Conservation (phyloP, 2,329 filamentous ascomycete genomes). For the Paracorniculantispora psalliotae region DNA sequence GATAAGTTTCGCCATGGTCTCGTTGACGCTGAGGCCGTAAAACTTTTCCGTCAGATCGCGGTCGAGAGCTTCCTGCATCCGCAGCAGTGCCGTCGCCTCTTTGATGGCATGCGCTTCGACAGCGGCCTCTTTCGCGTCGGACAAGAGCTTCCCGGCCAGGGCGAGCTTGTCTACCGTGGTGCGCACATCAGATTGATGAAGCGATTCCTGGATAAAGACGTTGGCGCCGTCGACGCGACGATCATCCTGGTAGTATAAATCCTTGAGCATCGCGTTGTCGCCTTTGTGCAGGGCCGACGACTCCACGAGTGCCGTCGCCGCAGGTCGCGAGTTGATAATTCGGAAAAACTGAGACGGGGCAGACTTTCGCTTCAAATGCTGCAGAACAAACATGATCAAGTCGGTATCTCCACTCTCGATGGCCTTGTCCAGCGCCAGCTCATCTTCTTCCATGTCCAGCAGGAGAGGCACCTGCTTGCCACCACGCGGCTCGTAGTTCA, state of each 20-base stretch:
- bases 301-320: slow-evolving; percentile 86
- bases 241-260: slow-evolving; percentile 96
- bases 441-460: slow-evolving; percentile 91
- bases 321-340: slow-evolving; percentile 76
- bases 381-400: slow-evolving; percentile 80
- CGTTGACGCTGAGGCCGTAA: slow-evolving; percentile 79
- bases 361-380: slow-evolving; percentile 84
- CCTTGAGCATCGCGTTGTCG: slow-evolving; percentile 82
- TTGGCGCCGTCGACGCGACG: slow-evolving; percentile 81
- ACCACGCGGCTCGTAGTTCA: slow-evolving; percentile 90
- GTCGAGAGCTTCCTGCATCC: slow-evolving; percentile 83
- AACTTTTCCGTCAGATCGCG: slow-evolving; percentile 75
- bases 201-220: slow-evolving; percentile 78
- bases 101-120: slow-evolving; percentile 72
- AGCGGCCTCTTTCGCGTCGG: slow-evolving; percentile 73
- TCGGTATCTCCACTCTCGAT: slow-evolving; percentile 95
- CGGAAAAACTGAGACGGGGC: slow-evolving; percentile 90
- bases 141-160: slow-evolving; percentile 75
- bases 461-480: slow-evolving; percentile 95
- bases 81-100: slow-evolving; percentile 73
- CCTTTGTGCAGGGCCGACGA: slow-evolving; percentile 63
- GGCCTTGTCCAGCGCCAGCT: slow-evolving; percentile 90
- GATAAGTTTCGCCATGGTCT: slow-evolving; percentile 87
- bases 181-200: slow-evolving; percentile 64
- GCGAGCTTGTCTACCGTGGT: slow-evolving; percentile 80